These are phyloP conservation scores for Clitoria ternatea DNA, from an alignment of 306 rosid species.

Conservation along the genomic window DNA sequence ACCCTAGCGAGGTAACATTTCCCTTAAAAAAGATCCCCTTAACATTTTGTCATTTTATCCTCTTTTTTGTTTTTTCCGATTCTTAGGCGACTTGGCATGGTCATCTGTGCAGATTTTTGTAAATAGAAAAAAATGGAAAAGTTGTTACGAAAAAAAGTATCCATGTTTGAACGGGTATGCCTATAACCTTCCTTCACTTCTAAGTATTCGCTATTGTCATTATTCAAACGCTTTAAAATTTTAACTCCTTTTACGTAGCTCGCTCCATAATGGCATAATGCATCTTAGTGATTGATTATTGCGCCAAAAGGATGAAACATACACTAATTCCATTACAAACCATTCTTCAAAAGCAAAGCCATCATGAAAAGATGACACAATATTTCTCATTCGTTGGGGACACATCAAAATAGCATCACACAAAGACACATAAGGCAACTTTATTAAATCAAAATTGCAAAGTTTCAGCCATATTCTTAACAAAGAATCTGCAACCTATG, in stretches of 20 bases:
- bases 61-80: background rate
- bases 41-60: background rate
- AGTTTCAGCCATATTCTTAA: slow-evolving; percentile 10
- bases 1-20: too few species aligned
- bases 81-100: slow-evolving; percentile 7
- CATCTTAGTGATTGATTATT: slow-evolving; percentile 21
- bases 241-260: slow-evolving; percentile 8
- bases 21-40: background rate
- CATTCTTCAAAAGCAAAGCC: slow-evolving; percentile 21
- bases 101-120: background rate
- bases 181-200: slow-evolving; percentile 18
- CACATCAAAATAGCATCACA: slow-evolving; percentile 21
- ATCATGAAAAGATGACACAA: slow-evolving; percentile 22
- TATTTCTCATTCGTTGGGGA: background rate
- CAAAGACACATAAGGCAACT: slow-evolving; percentile 33
- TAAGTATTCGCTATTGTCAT: slow-evolving; percentile 14
- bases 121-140: background rate
- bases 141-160: slow-evolving; percentile 20
- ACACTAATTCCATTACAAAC: slow-evolving; percentile 7
- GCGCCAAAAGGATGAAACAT: slow-evolving; percentile 19
- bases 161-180: slow-evolving; percentile 1
- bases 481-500: slow-evolving; percentile 23
- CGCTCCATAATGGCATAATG: slow-evolving; percentile 7
- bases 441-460: slow-evolving; percentile 28
- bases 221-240: background rate